These are phyloP conservation scores for Buddleja alternifolia DNA, from an alignment of 257 asterid species.

Conservation along the genomic window DNA sequence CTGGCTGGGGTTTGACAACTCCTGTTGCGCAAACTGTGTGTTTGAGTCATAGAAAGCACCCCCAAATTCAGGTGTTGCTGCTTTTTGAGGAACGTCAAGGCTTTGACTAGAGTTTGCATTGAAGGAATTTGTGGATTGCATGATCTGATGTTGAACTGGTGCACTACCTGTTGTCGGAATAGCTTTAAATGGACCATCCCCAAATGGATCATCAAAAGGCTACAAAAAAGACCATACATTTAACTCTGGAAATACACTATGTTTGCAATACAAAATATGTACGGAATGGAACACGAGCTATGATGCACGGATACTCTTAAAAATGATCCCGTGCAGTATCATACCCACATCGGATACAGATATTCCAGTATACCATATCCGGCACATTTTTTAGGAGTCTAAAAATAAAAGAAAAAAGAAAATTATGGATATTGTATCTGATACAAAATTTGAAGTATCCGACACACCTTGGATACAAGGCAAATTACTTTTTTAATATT, in stretches of 20 bases:
- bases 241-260: not conserved
- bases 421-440: too few species aligned
- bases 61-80: constrained; percentile 47
- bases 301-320: too few species aligned
- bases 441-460: too few species aligned
- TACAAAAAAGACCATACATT: constrained; percentile 41
- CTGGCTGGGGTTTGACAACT: constrained; percentile 45
- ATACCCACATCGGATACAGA: too few species aligned
- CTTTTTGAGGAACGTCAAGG: constrained; percentile 44
- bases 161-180: constrained; percentile 46
- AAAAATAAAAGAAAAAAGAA: too few species aligned
- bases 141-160: constrained; percentile 46
- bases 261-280: constrained; percentile 3
- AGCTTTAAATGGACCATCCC: constrained; percentile 94
- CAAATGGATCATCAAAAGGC: constrained; percentile 94
- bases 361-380: too few species aligned
- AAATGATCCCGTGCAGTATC: too few species aligned
- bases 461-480: too few species aligned
- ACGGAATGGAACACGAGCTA: not conserved
- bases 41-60: constrained; percentile 43
- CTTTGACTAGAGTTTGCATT: constrained; percentile 43
- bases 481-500: too few species aligned
- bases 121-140: constrained; percentile 45
- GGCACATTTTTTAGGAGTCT: too few species aligned
- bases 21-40: constrained; percentile 52